Evolutionary conservation across 495 filamentous ascomycete genomes (phyloP), one percentile per base, ranked within the genome.

Genomic region (Penicillium egyptiacum): DNA sequence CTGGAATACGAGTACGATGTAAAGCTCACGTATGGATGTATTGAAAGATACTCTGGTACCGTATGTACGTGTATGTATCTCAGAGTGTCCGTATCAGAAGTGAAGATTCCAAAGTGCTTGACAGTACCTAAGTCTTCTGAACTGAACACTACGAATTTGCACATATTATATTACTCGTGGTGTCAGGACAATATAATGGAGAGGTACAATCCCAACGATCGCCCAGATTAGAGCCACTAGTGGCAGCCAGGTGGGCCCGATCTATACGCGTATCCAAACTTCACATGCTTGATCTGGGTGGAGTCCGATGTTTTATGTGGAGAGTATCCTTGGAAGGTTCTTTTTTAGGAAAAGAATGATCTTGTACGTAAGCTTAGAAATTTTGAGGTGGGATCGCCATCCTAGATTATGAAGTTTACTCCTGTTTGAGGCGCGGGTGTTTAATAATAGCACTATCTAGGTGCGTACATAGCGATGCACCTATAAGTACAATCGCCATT

Each of bases 391-490:
- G 6, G 26, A 28, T 28, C 26, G 4, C 26, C 7, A 7, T 28
- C 26, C 26, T 28, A 28, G 26, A 8, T 7, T 1, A 5, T 28
- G 7, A 28, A 8, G 7, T 4, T 28, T 9, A 28, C 26, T 28
- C 26, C 26, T 28, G 28, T 8, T 11, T 30, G 28, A 10, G 28
- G 28, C 28, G 8, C 9, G 1, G 28, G 28, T 30, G 9, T 30
- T 30, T 11, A 30, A 66, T 41, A 0, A 66, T 43, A 14, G 55
- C 55, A 64, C 57, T 20, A 4, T 17, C 40, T 42, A 30, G 8
- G 28, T 30, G 11, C 28, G 6, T 28, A n/a, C n/a, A n/a, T n/a
- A n/a, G n/a, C n/a, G n/a, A n/a, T n/a, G n/a, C n/a, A n/a, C n/a
- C n/a, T n/a, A n/a, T n/a, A n/a, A n/a, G n/a, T n/a, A n/a, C n/a